Percentiles rank a stretch among this genome's conserved stretches.
phyloP scores from a whole-genome alignment of 345 rosid species.

The Gossypium mustelinum region DNA sequence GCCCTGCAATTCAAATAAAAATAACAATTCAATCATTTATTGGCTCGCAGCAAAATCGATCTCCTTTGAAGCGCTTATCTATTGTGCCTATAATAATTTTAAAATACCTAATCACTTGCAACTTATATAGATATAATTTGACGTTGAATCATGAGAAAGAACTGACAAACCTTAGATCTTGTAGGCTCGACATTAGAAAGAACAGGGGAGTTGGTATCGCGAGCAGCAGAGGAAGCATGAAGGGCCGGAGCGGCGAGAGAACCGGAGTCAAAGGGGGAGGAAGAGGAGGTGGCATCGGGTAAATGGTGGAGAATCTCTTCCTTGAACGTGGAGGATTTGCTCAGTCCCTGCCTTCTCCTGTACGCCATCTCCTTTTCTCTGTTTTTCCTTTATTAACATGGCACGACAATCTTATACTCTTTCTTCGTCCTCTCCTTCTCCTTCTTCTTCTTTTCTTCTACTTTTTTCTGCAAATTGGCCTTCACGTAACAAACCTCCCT shows the following conservation, averaged over 20 bases:
- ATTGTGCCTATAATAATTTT: no score
- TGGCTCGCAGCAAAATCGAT: no score
- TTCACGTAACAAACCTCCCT: not conserved
- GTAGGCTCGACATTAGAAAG: constrained; percentile 18
- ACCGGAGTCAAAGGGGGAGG: constrained; percentile 19
- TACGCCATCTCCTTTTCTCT: constrained; percentile 59
- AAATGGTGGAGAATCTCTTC: constrained; percentile 42
- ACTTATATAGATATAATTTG: no score
- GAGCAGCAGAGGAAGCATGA: constrained; percentile 59
- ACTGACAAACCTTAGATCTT: constrained; percentile 49
- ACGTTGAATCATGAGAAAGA: no score
- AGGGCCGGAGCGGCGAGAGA: constrained; percentile 87
- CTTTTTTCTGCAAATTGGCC: not conserved
- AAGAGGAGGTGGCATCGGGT: constrained; percentile 16
- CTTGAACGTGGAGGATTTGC: constrained; percentile 72
- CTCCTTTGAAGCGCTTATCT: no score
- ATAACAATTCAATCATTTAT: no score
- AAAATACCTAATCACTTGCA: no score
- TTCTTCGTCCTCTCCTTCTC: not conserved
- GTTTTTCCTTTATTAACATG: not conserved
- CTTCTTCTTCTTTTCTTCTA: not conserved
- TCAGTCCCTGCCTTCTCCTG: constrained; percentile 80
- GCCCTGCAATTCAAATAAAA: constrained; percentile 30
- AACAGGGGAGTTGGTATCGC: constrained; percentile 33
- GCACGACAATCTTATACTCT: not conserved